These are phyloP conservation scores for Mycena albidolilacea DNA, from an alignment of 768 basidiomycete genomes.

Conservation along the genomic window DNA sequence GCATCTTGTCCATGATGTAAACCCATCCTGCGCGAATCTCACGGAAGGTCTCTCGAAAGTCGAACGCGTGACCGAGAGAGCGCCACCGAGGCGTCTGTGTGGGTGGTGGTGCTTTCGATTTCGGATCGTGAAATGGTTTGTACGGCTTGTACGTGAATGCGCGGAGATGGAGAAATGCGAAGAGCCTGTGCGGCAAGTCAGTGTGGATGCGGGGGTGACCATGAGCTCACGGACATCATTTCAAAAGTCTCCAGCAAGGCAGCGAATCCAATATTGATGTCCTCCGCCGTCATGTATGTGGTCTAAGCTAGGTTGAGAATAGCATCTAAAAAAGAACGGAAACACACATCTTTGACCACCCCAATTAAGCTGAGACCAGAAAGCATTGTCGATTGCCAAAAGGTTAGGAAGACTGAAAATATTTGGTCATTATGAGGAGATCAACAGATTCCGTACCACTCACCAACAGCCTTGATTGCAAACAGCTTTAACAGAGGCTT, in stretches of 20 bases:
- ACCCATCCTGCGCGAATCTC: slow-evolving; percentile 72
- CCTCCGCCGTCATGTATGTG: slow-evolving; percentile 78
- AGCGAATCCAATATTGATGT: slow-evolving; percentile 79
- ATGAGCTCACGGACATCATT: slow-evolving; percentile 70
- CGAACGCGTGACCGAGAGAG: slow-evolving; percentile 75
- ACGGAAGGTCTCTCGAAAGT: slow-evolving; percentile 77
- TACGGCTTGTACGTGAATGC: slow-evolving; percentile 83
- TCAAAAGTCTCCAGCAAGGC: slow-evolving; percentile 81
- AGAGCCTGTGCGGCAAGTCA: slow-evolving; percentile 57
- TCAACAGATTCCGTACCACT: slow-evolving; percentile 37
- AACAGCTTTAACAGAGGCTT: slow-evolving; percentile 79
- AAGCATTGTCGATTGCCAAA: slow-evolving; percentile 81
- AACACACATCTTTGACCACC: slow-evolving; percentile 72
- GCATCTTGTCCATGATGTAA: slow-evolving; percentile 69
- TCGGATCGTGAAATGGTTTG: slow-evolving; percentile 48
- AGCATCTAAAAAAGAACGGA: not conserved
- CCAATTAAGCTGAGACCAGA: slow-evolving; percentile 70
- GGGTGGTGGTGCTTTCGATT: slow-evolving; percentile 49
- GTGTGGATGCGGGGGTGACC: slow-evolving; percentile 19
- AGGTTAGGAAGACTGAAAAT: slow-evolving; percentile 74
- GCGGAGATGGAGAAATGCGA: slow-evolving; percentile 78
- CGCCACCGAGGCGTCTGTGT: slow-evolving; percentile 66
- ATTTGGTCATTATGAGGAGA: not conserved
- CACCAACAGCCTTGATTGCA: slow-evolving; percentile 81
- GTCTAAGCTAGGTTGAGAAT: slow-evolving; percentile 54